Evolutionary conservation across 495 filamentous ascomycete species (phyloP).

Genomic region (Xylaria nigripes): DNA sequence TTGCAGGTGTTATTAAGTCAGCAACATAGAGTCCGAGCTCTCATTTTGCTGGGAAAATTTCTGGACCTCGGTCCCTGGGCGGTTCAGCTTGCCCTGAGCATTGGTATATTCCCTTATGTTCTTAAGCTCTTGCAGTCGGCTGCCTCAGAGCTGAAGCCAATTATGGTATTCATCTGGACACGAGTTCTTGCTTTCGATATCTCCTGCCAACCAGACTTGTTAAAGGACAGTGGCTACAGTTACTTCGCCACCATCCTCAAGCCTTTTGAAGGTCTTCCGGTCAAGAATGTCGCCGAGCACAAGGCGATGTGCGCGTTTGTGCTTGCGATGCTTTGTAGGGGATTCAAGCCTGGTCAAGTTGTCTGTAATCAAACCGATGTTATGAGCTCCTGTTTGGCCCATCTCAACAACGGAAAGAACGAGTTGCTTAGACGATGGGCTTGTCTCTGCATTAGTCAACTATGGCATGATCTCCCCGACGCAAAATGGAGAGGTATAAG

Average conservation of each 20-base stretch:
- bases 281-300: constrained; percentile 81
- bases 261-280: constrained; percentile 70
- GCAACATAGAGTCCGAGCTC: constrained; percentile 82
- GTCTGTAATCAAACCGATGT: constrained; percentile 80
- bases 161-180: constrained; percentile 99
- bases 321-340: constrained; percentile 91
- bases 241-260: constrained; percentile 92
- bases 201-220: constrained; percentile 80
- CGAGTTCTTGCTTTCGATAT: constrained; percentile 92
- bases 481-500: constrained; percentile 92
- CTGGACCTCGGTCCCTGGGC: constrained; percentile 96
- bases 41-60: constrained; percentile 90
- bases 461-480: constrained; percentile 85
- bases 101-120: constrained; percentile 98
- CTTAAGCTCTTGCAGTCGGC: constrained; percentile 92
- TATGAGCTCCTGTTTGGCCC: constrained; percentile 71
- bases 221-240: constrained; percentile 93
- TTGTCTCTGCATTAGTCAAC: constrained; percentile 88
- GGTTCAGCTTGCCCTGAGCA: constrained; percentile 89
- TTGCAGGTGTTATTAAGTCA: constrained; percentile 94
- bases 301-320: constrained; percentile 99
- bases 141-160: constrained; percentile 87
- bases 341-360: constrained; percentile 79
- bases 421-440: constrained; percentile 91
- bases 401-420: constrained; percentile 78